Base-by-base conservation (phyloP, 129 eudicot species). In the Artemisia argyi region DNA sequence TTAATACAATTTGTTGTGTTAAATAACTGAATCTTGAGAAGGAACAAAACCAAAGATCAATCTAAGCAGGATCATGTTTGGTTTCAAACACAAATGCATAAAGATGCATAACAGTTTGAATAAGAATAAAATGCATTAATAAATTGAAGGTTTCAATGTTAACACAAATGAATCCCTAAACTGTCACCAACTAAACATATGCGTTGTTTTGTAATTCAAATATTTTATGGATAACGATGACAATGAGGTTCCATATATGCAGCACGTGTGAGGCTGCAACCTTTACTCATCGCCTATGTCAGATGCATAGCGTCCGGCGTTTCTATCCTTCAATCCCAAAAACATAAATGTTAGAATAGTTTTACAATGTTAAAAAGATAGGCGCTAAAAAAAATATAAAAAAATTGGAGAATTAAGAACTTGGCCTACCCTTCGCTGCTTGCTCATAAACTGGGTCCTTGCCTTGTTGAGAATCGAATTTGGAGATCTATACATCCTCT, bases 381-480 rank as follows among this genome's bases (percentile, higher is more conserved):
- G 9, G 11, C 20, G 5, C 16, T 6, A 39, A 5, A 5, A 39
- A 39, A 28, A 11, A 48, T 1, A 26, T 7, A 39, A 4, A 46
- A 12, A 6, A 67, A 0, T 11, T 30, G 9, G 24, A 60, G 61
- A 72, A 48, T 61, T 42, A 17, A 9, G 52, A 1, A 61, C 12
- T 65, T 48, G 7, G 53, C 63, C 18, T 61, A 77, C 82, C 77
- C 47, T 78, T 42, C 84, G 75, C 17, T 85, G 81, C 72, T 74
- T 85, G 79, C 78, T 81, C 62, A 85, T 71, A 71, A 81, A 66
- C 65, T 81, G 86, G 14, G 86, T 85, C 73, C 83, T 78, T 78
- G 86, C 89, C 78, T 81, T 85, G 72, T 69, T 54, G 22, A 78
- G 55, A 22, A 80, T 73, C 11, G 89, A 75, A 65, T 72, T 81